These are phyloP conservation scores for Neodidymelliopsis sp. DNA, from an alignment of 2,329 filamentous ascomycete genomes.

Conservation along the genomic window DNA sequence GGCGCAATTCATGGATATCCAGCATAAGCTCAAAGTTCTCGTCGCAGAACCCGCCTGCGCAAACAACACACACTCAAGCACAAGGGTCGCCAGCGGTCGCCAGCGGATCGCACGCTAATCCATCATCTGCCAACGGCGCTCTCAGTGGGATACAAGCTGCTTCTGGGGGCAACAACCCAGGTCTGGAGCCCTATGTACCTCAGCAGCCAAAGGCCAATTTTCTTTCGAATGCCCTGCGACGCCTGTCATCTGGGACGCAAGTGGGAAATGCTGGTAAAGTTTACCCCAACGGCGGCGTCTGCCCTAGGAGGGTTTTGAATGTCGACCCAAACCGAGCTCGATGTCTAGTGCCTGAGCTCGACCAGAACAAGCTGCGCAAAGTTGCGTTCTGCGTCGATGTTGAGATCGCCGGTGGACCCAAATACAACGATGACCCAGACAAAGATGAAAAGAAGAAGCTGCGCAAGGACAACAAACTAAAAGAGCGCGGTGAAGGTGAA, in stretches of 20 bases:
- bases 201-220: slow-evolving; percentile 80
- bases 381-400: slow-evolving; percentile 98
- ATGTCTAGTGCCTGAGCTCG: slow-evolving; percentile 79
- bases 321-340: slow-evolving; percentile 81
- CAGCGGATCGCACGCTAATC: slow-evolving; percentile 59
- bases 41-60: slow-evolving; percentile 55
- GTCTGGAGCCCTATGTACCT: slow-evolving; percentile 70
- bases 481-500: slow-evolving; percentile 76
- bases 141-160: slow-evolving; percentile 51
- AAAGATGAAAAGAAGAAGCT: slow-evolving; percentile 58
- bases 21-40: slow-evolving; percentile 94
- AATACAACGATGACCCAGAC: slow-evolving; percentile 70
- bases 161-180: slow-evolving; percentile 36
- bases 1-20: slow-evolving; percentile 88
- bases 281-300: slow-evolving; percentile 71
- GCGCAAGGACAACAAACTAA: slow-evolving; percentile 61
- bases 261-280: slow-evolving; percentile 58
- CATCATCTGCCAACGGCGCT: slow-evolving; percentile 53
- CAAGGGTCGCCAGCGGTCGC: slow-evolving; percentile 47
- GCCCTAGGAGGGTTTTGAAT: slow-evolving; percentile 83
- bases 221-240: slow-evolving; percentile 79
- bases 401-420: slow-evolving; percentile 89
- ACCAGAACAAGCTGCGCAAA: slow-evolving; percentile 79
- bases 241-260: slow-evolving; percentile 71
- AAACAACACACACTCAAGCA: slow-evolving; percentile 43